Evolutionary conservation across 2,329 filamentous ascomycete species (phyloP), one percentile per base, ranked within the genome.

Genomic region (Microsporum canis): DNA sequence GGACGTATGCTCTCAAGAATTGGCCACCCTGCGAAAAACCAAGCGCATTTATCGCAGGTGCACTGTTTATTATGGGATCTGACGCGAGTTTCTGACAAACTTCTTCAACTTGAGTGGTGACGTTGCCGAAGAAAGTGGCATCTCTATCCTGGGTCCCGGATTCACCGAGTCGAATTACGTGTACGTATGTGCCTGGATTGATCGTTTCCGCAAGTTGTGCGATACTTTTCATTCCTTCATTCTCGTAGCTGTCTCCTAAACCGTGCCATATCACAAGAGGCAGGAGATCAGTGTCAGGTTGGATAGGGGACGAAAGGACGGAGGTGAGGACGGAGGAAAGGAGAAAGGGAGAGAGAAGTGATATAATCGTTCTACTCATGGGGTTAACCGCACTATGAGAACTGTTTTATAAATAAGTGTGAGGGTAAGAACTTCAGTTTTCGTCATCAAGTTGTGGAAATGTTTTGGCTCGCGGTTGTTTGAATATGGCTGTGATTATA

Each of bases 1-100:
- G 86, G 65, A 96, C 79, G 72, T 95, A 91, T 29, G 82, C 94
- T 62, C 94, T 86, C n/a, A 99, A 82, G 77, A 99, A 96, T 73
- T 96, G 89, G 1, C 94, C 94, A 65, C 94, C 94, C 75, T 99
- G 94, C 12, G 88, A 94, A 79, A 99, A 96, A 33, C 94, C 94
- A 39, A 99, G 77, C 38, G 91, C 92, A 75, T 97, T 94, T 71
- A 96, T 81, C 65, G 87, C 89, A 0, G 88, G 88, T 0, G 89
- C 88, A 5, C 87, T 88, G 61, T 87, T 87, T 14, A 96, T 83
- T 72, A 95, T 88, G 0, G 87, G 87, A 71, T 96, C 84, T 0
- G 80, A 71, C 62, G 87, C 82, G 47, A 97, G 82, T 68, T 87
- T 84, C n/a, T 77, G 78, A 81, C 94, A 97, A 58, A 95, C 89